Evolutionary conservation across 2,329 filamentous ascomycete genomes (phyloP).

Genomic region (Talaromyces islandicus): DNA sequence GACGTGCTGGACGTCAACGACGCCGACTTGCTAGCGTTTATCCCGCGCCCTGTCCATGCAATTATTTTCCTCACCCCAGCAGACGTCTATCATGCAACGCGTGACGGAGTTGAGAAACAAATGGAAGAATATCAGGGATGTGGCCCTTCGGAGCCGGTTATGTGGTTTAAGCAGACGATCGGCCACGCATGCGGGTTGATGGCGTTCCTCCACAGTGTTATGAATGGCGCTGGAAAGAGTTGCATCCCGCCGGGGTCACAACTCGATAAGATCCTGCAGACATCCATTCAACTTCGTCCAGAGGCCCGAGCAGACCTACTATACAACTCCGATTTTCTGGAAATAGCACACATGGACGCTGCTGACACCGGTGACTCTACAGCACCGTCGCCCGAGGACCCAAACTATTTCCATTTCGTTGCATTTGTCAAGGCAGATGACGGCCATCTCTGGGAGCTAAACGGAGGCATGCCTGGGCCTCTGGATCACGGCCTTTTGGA

Average conservation of each 20-base stretch:
- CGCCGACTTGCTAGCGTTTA: conserved; percentile 42
- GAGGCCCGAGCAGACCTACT: conserved; percentile 2
- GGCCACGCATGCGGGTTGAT: conserved; percentile 55
- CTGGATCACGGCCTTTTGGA: conserved; percentile 21
- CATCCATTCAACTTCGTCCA: conserved; percentile 1
- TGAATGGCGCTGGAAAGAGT: conserved; percentile 35
- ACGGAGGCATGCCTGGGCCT: conserved; percentile 26
- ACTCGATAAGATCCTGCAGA: neutral
- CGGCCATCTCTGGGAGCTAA: conserved; percentile 29
- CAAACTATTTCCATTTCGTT: conserved; percentile 21
- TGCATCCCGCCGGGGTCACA: neutral
- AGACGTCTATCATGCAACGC: conserved; percentile 4
- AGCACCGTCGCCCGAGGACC: neutral
- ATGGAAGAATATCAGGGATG: conserved; percentile 35
- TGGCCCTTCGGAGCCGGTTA: conserved; percentile 46
- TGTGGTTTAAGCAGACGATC: conserved; percentile 57
- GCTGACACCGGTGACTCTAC: neutral
- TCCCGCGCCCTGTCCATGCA: conserved; percentile 50
- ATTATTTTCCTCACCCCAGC: conserved; percentile 20
- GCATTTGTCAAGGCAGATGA: conserved; percentile 27
- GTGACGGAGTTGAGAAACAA: neutral
- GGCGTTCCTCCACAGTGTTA: conserved; percentile 49
- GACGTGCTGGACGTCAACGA: conserved; percentile 51
- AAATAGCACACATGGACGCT: conserved; percentile 7
- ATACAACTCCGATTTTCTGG: conserved; percentile 7